Percentiles rank a stretch among this genome's conserved stretches.
Conservation (phyloP, 1,284 basidiomycete genomes). For the Tylopilus sp. region DNA sequence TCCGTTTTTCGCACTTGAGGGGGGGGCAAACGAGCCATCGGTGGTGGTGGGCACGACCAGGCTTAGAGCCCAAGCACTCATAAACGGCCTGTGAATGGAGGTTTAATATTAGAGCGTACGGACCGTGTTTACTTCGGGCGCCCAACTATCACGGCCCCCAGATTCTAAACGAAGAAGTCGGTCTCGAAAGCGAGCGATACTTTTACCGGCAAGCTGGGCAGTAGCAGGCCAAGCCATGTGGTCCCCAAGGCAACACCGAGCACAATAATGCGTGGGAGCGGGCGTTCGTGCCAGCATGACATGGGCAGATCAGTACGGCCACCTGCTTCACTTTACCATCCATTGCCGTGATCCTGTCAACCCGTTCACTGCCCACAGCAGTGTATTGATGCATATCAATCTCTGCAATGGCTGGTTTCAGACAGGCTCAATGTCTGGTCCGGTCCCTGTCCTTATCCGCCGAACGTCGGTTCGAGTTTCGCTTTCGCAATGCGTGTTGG, state of each 20-base stretch:
- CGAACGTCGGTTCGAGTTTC: background rate
- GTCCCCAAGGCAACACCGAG: background rate
- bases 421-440: background rate
- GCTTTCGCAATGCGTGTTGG: background rate
- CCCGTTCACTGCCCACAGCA: conserved; percentile 13
- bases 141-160: background rate
- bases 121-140: background rate
- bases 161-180: too few species aligned
- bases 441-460: background rate
- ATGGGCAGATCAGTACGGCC: background rate
- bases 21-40: too few species aligned
- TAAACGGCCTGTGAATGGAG: background rate
- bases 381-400: conserved; percentile 11
- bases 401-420: background rate
- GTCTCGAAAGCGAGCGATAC: background rate
- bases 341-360: background rate
- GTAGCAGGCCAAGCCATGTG: background rate
- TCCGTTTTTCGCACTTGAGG: background rate
- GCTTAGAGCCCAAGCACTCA: background rate
- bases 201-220: background rate
- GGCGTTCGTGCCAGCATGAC: too few species aligned
- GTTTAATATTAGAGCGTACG: too few species aligned
- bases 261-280: background rate
- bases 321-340: background rate
- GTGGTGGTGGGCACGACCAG: background rate